Conservation (phyloP, 2,329 filamentous ascomycete species). For the Colletotrichum nymphaeae region DNA sequence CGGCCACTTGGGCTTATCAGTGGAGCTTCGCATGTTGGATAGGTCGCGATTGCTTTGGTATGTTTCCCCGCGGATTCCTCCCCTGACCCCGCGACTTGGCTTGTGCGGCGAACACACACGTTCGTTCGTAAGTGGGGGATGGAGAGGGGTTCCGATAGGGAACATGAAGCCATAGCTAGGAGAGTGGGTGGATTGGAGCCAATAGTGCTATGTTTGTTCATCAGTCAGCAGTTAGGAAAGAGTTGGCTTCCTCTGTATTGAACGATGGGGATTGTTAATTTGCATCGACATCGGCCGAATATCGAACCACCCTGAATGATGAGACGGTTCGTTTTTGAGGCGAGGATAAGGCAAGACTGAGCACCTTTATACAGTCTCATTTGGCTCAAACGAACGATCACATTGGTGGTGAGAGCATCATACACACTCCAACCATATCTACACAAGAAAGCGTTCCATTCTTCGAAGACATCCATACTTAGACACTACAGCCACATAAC, state of each 20-base stretch:
- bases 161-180: too few relatives aligned
- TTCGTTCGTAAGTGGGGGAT: conserved; percentile 22
- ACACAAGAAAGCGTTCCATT: background rate
- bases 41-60: background rate
- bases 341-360: background rate
- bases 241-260: background rate
- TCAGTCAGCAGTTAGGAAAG: background rate
- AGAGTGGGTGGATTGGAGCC: background rate
- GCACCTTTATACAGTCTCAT: background rate
- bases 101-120: background rate
- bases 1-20: conserved; percentile 11
- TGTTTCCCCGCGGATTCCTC: conserved; percentile 2
- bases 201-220: background rate
- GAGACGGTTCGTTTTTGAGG: background rate
- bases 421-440: background rate
- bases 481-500: background rate
- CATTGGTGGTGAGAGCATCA: too few relatives aligned
- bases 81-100: background rate
- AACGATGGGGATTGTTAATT: background rate
- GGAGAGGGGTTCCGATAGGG: background rate
- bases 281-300: conserved; percentile 1
- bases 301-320: conserved; percentile 10
- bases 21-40: background rate
- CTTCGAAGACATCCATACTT: background rate
- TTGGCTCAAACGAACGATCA: background rate